Evolutionary conservation across 352 stramenopile genomes (phyloP).

Genomic region (Albugo candida): DNA sequence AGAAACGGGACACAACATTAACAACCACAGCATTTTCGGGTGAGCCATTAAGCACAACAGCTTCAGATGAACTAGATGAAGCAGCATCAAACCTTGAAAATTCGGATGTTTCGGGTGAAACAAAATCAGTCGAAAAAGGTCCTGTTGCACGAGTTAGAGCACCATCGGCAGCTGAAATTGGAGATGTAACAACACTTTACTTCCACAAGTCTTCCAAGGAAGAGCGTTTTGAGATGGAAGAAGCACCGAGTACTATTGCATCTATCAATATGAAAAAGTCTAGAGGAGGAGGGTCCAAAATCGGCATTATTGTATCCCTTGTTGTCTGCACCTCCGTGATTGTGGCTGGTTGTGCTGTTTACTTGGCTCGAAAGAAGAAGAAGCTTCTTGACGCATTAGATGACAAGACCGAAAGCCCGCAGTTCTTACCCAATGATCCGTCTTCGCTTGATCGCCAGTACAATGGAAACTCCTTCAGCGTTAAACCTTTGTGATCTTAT

Average conservation of each 20-base stretch:
- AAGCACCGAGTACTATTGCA: not conserved
- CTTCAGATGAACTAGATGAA: too few relatives aligned
- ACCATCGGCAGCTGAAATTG: not conserved
- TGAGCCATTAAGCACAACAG: too few relatives aligned
- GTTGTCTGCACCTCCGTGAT: slow-evolving; percentile 12
- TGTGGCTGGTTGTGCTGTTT: slow-evolving; percentile 18
- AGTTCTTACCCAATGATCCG: too few relatives aligned
- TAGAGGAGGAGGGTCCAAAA: slow-evolving; percentile 6
- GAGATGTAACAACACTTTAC: not conserved
- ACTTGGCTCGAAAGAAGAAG: slow-evolving; percentile 32
- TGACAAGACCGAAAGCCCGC: not conserved
- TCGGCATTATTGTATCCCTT: slow-evolving; percentile 14
- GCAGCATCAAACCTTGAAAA: not conserved
- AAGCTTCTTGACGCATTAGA: slow-evolving; percentile 13
- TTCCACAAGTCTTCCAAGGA: not conserved
- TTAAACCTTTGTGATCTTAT: too few relatives aligned
- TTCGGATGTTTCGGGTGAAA: not conserved
- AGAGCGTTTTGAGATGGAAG: not conserved
- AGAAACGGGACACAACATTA: too few relatives aligned
- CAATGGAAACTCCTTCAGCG: too few relatives aligned
- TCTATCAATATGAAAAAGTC: slow-evolving; percentile 32
- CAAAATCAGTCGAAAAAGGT: not conserved
- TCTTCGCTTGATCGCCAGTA: too few relatives aligned
- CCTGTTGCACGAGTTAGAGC: not conserved
- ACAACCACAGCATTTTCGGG: too few relatives aligned